These are phyloP conservation scores for Ustilago xerochloae DNA, from an alignment of 1,284 basidiomycete genomes.

Conservation along the genomic window DNA sequence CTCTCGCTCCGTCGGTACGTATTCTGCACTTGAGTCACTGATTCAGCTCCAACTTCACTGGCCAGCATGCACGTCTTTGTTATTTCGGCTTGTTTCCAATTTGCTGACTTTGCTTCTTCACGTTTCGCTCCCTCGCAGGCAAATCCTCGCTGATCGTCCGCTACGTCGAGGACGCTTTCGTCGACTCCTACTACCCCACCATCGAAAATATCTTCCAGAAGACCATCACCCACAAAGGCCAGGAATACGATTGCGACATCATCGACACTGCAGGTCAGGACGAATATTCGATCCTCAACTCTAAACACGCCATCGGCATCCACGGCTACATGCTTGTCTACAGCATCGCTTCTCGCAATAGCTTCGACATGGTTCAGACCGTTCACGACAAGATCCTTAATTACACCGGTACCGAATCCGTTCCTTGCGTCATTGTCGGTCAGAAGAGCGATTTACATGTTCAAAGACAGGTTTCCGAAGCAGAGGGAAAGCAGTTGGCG, in stretches of 20 bases:
- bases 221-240: conserved; percentile 82
- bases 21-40: no score
- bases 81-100: no score
- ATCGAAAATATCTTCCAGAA: conserved; percentile 91
- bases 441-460: conserved; percentile 87
- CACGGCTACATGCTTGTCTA: conserved; percentile 92
- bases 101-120: not conserved
- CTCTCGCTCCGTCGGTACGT: conserved; percentile 64
- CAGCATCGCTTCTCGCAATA: conserved; percentile 88
- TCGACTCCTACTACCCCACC: conserved; percentile 91
- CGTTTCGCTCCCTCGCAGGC: conserved; percentile 70
- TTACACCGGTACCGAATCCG: conserved; percentile 86
- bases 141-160: conserved; percentile 77
- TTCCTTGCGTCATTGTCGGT: conserved; percentile 95
- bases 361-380: conserved; percentile 95
- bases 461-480: conserved; percentile 72
- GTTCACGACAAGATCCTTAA: conserved; percentile 97
- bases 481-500: conserved; percentile 65
- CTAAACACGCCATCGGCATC: conserved; percentile 83
- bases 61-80: no score
- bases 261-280: conserved; percentile 98
- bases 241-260: conserved; percentile 93
- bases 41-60: not conserved
- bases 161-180: conserved; percentile 70
- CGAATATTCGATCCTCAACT: conserved; percentile 83